phyloP scores from a whole-genome alignment of 257 asterid species.

The Knoxia roxburghii region DNA sequence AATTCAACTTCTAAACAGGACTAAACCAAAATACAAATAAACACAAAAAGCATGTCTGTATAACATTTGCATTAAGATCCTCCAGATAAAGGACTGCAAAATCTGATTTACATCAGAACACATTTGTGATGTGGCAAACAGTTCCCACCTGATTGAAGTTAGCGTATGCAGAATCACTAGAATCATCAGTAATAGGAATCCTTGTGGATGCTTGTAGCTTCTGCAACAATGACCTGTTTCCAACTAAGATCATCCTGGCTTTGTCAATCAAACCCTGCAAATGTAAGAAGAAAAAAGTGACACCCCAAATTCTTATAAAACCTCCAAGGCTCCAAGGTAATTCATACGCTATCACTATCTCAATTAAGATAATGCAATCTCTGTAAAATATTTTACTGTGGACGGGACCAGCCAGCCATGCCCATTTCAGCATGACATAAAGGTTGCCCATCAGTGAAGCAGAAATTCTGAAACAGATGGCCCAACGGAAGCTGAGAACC shows the following conservation, averaged over 20 bases:
- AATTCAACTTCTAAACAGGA: background rate
- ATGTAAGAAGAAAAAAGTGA: background rate
- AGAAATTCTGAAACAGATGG: background rate
- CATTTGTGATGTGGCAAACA: too few species aligned
- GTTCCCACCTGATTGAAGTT: slow-evolving; percentile 79
- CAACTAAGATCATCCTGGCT: slow-evolving; percentile 71
- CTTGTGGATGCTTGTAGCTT: slow-evolving; percentile 66
- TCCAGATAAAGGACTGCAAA: background rate
- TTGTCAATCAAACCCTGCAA: slow-evolving; percentile 87
- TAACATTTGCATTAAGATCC: background rate
- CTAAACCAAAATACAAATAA: background rate
- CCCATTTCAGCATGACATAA: background rate
- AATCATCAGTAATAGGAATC: slow-evolving; percentile 46
- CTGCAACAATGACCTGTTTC: slow-evolving; percentile 69
- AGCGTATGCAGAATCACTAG: slow-evolving; percentile 49
- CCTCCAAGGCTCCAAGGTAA: background rate
- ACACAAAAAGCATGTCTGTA: background rate
- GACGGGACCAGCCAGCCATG: background rate
- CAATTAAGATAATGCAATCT: slow-evolving; percentile 3
- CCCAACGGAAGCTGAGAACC: too few species aligned
- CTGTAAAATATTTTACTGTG: too few species aligned
- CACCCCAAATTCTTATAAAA: slow-evolving; percentile 5
- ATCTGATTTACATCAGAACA: too few species aligned
- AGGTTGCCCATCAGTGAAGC: background rate
- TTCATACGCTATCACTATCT: background rate